phyloP scores from a whole-genome alignment of 176 grass and related monocot species.

The Oryza meyeriana region DNA sequence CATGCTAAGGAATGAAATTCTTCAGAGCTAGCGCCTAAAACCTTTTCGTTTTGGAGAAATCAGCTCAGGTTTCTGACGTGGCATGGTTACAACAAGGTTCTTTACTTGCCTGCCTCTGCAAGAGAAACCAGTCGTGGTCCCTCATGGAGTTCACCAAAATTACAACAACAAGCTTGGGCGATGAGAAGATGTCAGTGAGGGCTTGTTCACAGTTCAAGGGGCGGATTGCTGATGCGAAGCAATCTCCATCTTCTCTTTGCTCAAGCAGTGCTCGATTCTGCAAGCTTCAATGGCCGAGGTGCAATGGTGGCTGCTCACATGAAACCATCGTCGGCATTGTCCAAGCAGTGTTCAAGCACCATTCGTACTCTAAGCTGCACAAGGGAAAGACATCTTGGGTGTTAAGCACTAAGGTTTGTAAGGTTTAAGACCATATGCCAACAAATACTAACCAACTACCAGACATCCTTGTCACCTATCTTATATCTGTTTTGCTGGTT shows the following conservation, averaged over 20 bases:
- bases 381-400: background rate
- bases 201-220: background rate
- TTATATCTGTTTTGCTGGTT: conserved; percentile 7
- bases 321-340: conserved; percentile 37
- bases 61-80: background rate
- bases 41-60: background rate
- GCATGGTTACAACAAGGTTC: conserved; percentile 23
- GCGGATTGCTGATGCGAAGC: background rate
- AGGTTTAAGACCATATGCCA: background rate
- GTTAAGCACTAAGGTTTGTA: background rate
- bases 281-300: conserved; percentile 3
- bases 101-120: background rate
- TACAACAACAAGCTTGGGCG: background rate
- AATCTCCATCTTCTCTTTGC: conserved; percentile 3
- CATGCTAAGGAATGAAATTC: background rate
- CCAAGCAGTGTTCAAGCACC: conserved; percentile 81
- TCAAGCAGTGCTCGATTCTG: background rate
- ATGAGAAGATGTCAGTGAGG: background rate
- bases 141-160: conserved; percentile 12
- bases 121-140: background rate
- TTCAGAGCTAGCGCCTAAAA: conserved; percentile 4
- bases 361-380: conserved; percentile 81
- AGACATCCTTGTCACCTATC: background rate
- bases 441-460: background rate
- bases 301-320: conserved; percentile 28